Conservation (phyloP, 2,329 filamentous ascomycete genomes). For the Cyphellophora europaea region DNA sequence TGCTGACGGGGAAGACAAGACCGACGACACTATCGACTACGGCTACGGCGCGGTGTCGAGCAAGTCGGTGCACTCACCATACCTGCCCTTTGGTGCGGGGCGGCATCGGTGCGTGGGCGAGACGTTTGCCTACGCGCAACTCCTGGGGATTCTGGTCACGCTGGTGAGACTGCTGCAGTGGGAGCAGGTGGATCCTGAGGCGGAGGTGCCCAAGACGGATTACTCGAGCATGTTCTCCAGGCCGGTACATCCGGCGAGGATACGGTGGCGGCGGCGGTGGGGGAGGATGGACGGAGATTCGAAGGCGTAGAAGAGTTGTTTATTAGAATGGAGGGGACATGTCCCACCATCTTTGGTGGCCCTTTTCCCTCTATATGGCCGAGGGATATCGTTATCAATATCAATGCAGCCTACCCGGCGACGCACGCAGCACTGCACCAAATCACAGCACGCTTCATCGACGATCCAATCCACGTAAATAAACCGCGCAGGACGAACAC, state of each 20-base stretch:
- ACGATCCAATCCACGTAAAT: no score
- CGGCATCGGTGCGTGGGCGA: slow-evolving; percentile 93
- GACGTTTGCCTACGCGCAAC: slow-evolving; percentile 88
- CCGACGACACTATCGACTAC: slow-evolving; percentile 71
- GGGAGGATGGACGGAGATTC: no score
- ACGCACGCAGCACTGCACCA: no score
- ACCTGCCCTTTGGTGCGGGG: slow-evolving; percentile 88
- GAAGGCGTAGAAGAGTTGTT: no score
- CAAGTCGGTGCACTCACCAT: slow-evolving; percentile 83
- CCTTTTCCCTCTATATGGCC: no score
- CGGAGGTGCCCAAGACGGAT: slow-evolving; percentile 54
- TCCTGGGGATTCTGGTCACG: slow-evolving; percentile 61
- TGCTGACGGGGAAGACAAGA: slow-evolving; percentile 32
- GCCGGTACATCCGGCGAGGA: slow-evolving; percentile 52
- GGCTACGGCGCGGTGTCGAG: slow-evolving; percentile 77
- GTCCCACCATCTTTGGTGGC: no score
- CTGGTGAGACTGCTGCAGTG: slow-evolving; percentile 55
- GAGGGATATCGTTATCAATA: no score
- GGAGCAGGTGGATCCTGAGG: slow-evolving; percentile 45
- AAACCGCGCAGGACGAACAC: no score
- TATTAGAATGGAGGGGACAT: no score
- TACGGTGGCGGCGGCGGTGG: background rate
- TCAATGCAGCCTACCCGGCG: no score
- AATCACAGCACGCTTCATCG: no score
- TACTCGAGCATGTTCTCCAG: slow-evolving; percentile 60